A percentile compares a stretch with the other conserved stretches of the same genome.
These are phyloP conservation scores for Tillandsia leiboldiana DNA, from an alignment of 176 grass and related monocot genomes.

Conservation along the genomic window DNA sequence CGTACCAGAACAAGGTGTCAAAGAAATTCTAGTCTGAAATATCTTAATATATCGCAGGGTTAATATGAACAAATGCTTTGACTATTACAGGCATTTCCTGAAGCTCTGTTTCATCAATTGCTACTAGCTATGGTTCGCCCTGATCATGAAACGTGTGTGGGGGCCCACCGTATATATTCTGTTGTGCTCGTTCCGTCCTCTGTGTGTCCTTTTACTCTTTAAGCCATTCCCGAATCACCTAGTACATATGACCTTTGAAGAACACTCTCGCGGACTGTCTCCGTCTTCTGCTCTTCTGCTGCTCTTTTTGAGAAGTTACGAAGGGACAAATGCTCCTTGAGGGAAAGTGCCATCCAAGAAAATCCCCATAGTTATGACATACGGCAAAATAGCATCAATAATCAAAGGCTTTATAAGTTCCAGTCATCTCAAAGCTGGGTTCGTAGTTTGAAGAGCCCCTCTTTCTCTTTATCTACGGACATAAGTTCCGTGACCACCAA, in stretches of 20 bases:
- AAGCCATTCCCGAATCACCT: conserved; percentile 30
- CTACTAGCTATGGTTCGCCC: conserved; percentile 93
- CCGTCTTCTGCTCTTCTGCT: conserved; percentile 98
- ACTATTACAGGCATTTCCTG: conserved; percentile 80
- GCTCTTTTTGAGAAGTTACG: conserved; percentile 94
- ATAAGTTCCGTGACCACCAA: conserved; percentile 32
- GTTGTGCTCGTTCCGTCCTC: conserved; percentile 95
- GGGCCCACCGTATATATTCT: conserved; percentile 95
- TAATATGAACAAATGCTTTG: background rate
- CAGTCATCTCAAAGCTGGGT: conserved; percentile 53
- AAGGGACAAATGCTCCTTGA: conserved; percentile 46
- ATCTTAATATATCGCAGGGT: background rate
- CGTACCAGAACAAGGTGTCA: conserved; percentile 86
- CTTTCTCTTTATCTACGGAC: conserved; percentile 48
- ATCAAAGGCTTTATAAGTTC: too few relatives aligned
- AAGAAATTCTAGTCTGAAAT: background rate
- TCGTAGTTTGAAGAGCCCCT: conserved; percentile 46
- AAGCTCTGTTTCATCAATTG: conserved; percentile 94
- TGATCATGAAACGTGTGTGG: conserved; percentile 78
- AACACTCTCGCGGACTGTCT: conserved; percentile 95
- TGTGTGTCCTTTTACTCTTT: conserved; percentile 52
- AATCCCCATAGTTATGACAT: conserved; percentile 31
- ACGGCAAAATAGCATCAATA: too few relatives aligned
- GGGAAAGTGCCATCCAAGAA: conserved; percentile 44
- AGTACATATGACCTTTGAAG: conserved; percentile 63